Evolutionary conservation across 805 yeast species (phyloP).

Genomic region (Brettanomyces bruxellensis): DNA sequence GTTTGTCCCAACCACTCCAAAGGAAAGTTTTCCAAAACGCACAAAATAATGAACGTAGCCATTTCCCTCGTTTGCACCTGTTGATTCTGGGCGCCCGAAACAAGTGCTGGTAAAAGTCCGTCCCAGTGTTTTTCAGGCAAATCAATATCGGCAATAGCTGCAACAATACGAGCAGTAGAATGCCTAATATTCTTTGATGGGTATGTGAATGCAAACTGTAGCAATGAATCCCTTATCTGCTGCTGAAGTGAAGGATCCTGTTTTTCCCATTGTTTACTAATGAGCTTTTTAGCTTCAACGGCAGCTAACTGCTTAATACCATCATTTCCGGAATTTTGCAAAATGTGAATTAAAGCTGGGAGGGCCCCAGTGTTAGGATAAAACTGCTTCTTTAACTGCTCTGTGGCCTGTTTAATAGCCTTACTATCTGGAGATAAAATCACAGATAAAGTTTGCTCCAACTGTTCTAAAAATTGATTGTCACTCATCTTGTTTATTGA

Average conservation of each 20-base stretch:
- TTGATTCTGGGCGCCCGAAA: slow-evolving; percentile 51
- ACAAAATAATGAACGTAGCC: slow-evolving; percentile 69
- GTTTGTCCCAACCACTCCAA: slow-evolving; percentile 48
- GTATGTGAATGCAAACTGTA: slow-evolving; percentile 60
- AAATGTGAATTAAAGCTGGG: slow-evolving; percentile 75
- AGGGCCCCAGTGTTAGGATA: slow-evolving; percentile 63
- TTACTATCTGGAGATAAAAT: slow-evolving; percentile 75
- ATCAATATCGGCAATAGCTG: slow-evolving; percentile 76
- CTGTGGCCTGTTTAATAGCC: slow-evolving; percentile 77
- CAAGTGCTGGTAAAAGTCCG: slow-evolving; percentile 61
- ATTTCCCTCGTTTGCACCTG: slow-evolving; percentile 58
- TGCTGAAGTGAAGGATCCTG: slow-evolving; percentile 42
- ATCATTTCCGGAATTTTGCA: slow-evolving; percentile 59
- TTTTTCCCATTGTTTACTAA: slow-evolving; percentile 59
- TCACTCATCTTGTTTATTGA: slow-evolving; percentile 24
- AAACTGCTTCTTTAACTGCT: slow-evolving; percentile 61
- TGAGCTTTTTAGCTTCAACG: slow-evolving; percentile 86
- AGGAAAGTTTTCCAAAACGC: slow-evolving; percentile 67
- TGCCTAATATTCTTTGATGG: slow-evolving; percentile 66
- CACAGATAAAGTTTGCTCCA: slow-evolving; percentile 73
- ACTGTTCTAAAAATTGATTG: slow-evolving; percentile 54
- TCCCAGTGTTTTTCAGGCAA: slow-evolving; percentile 63
- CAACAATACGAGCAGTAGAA: slow-evolving; percentile 79
- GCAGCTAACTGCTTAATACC: slow-evolving; percentile 89
- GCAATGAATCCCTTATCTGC: slow-evolving; percentile 57